Evolutionary conservation across 257 asterid genomes (phyloP).

Genomic region (Coffea canephora): DNA sequence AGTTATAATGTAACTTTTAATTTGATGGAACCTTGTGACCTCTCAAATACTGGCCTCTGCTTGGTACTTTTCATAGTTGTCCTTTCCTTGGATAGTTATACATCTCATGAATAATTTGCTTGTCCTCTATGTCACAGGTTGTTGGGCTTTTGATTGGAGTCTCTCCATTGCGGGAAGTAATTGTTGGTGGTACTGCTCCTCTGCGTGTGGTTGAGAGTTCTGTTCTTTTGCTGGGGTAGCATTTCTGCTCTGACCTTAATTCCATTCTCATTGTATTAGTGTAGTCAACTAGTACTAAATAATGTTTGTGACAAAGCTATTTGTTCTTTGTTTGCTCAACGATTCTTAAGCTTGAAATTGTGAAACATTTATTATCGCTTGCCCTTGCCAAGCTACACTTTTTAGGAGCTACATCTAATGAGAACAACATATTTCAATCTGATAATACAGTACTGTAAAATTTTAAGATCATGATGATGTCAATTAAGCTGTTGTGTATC

Average conservation of each 20-base stretch:
- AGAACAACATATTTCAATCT: not conserved
- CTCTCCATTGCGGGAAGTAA: conserved; percentile 26
- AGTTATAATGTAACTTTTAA: not conserved
- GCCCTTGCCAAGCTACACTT: not conserved
- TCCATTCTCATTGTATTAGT: no score
- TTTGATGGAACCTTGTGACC: no score
- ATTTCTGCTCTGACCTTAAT: not conserved
- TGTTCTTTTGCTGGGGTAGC: conserved; percentile 32
- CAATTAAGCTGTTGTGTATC: not conserved
- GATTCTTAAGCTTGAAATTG: not conserved
- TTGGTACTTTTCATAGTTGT: not conserved
- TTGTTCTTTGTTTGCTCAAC: not conserved
- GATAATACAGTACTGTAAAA: not conserved
- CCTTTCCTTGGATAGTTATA: not conserved
- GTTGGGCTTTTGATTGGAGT: conserved; percentile 32
- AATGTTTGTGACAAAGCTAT: no score
- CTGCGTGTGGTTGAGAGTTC: conserved; percentile 34
- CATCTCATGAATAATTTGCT: not conserved
- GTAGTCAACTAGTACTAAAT: not conserved
- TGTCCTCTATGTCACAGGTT: not conserved
- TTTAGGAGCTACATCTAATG: not conserved
- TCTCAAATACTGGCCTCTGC: not conserved
- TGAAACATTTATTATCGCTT: no score
- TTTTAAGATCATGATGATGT: not conserved
- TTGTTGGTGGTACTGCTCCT: conserved; percentile 32